Evolutionary conservation across 148 eudicot species (phyloP), one percentile per base, ranked within the genome.

Genomic region (Rhododendron kiyosumense): DNA sequence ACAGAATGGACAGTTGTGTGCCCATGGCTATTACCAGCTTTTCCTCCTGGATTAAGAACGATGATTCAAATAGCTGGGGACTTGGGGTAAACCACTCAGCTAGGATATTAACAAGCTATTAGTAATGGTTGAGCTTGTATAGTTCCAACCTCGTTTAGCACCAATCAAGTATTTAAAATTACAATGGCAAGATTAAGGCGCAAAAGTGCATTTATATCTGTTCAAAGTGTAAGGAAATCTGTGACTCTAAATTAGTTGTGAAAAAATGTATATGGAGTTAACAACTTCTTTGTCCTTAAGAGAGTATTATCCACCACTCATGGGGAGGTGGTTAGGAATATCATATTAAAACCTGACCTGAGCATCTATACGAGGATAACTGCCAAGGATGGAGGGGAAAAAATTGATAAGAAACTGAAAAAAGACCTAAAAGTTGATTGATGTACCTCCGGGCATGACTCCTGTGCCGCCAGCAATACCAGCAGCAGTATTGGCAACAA

Each of bases 381-480:
- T 30, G 22, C 12, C 51, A 20, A 38, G 26, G 11, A 77, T 22
- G 57, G 7, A 46, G 9, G 26, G 54, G 52, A 7, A 46, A 43
- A 79, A 13, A 67, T 49, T 12, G 6, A 24, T 46, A 49, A 22
- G 11, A 36, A 54, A 51, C 24, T 32, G 14, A 52, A 14, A 52
- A 45, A 67, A 20, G 20, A 18, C 9, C 4, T 48, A 84, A 69
- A 18, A 46, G 85, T 49, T 59, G 82, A 85, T 8, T 57, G 51
- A 78, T 59, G 81, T 85, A 91, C 92, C 91, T 88, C 92, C 92
- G 84, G 92, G 92, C 92, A 91, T 91, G 54, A 91, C 92, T 36
- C 92, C 91, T 5, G 92, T 89, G 83, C 92, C 92, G 13, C 92
- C 92, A 74, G 92, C 92, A 38, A 91, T 91, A 89, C 91, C 92